Evolutionary conservation across 2,329 filamentous ascomycete genomes (phyloP), one percentile per base, ranked within the genome.

Genomic region (Trichoderma sp.): DNA sequence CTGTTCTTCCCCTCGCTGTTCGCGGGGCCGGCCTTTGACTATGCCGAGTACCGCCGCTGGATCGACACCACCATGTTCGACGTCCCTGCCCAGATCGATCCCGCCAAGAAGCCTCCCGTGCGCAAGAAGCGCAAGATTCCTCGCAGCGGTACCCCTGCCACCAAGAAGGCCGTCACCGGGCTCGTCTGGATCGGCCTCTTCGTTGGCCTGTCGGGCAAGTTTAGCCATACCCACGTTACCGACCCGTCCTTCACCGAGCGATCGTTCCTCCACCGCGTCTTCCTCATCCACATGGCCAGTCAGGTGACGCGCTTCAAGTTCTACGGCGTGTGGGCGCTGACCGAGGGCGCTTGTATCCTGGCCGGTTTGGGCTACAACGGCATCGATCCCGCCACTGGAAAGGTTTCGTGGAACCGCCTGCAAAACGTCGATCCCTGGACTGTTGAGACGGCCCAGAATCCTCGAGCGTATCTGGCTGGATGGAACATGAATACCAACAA

Each of bases 401-500:
- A 93, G 78, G 91, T 97, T 1, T 92, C 91, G 72, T 99, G 96
- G 84, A 91, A 97, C 78, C 90, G 95, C 32, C 85, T 98, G 20
- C 92, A 93, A 76, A 99, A 99, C 78, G 93, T 99, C 75, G 90
- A 93, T 75, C 92, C 96, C 0, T 91, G 90, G 87, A 90, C 88
- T 3, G 93, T 99, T 32, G 96, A 99, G 83, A 86, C 90, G 0
- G 96, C 95, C 1, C 95, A 98, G 82, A 99, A 98, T 80, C 93
- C 93, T n/a, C 91, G 95, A 68, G 94, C 90, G 2, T 98, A 96
- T 77, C 87, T 99, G 3, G 95, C 91, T 63, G 92, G 90, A 77
- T 99, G 96, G 96, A 99, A 99, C 81, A 97, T 98, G 84, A 98
- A 98, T 82, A 99, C 96, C 13, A 99, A 98, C 81, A 90, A 93